These are phyloP conservation scores for Hondaea fermentalgiana DNA, from an alignment of 108 stramenopile species.

Conservation along the genomic window DNA sequence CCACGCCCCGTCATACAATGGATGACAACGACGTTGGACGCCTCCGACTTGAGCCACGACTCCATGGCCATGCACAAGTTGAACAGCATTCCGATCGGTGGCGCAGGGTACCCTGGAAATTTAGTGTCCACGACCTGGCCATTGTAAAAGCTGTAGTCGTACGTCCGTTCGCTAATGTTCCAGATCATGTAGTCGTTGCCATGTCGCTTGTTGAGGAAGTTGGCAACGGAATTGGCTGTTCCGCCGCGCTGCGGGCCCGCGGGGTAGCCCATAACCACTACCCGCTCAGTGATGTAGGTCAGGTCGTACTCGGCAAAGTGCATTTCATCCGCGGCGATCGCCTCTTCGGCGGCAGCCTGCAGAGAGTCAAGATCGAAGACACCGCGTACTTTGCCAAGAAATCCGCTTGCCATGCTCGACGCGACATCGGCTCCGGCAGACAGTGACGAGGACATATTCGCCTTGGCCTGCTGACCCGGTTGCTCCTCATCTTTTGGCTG, in stretches of 20 bases:
- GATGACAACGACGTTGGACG: constrained; percentile 77
- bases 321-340: not conserved
- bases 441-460: too few relatives aligned
- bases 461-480: too few relatives aligned
- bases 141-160: constrained; percentile 58
- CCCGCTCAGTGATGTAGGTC: constrained; percentile 53
- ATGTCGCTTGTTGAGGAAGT: constrained; percentile 65
- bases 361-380: not conserved
- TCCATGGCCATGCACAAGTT: constrained; percentile 78
- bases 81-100: constrained; percentile 80
- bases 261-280: constrained; percentile 68
- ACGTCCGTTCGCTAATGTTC: constrained; percentile 87
- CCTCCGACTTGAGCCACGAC: constrained; percentile 82
- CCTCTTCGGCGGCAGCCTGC: not conserved
- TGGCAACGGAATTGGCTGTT: constrained; percentile 65
- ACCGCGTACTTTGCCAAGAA: constrained; percentile 59
- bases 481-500: too few relatives aligned
- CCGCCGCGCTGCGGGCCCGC: constrained; percentile 57
- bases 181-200: constrained; percentile 74
- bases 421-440: too few relatives aligned
- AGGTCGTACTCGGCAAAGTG: not conserved
- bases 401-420: constrained; percentile 51
- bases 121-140: constrained; percentile 72
- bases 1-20: constrained; percentile 94
- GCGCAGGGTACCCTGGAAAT: constrained; percentile 86